Conservation (phyloP, 176 grass and related monocot genomes). For the Paspalum notatum region DNA sequence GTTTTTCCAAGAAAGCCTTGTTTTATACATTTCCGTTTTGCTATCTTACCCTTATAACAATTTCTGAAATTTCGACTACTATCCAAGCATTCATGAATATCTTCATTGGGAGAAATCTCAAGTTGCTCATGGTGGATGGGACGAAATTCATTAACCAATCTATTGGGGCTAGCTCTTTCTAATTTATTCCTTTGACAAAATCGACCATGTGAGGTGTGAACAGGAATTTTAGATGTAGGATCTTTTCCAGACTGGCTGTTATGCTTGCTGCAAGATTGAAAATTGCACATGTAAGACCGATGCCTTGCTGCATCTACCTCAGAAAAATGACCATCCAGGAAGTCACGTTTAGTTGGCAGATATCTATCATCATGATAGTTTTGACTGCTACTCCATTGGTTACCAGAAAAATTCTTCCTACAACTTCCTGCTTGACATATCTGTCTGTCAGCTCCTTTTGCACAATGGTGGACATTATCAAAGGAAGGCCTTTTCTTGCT, state of each 20-base stretch:
- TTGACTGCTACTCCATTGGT: slow-evolving; percentile 6
- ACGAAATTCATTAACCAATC: slow-evolving; percentile 1
- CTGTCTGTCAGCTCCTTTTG: slow-evolving; percentile 16
- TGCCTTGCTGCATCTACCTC: slow-evolving; percentile 28
- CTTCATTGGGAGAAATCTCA: slow-evolving; percentile 21
- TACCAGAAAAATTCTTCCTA: slow-evolving; percentile 26
- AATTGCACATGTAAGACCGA: slow-evolving; percentile 16
- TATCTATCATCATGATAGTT: slow-evolving; percentile 30
- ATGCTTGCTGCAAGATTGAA: slow-evolving; percentile 11
- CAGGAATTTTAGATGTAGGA: slow-evolving; percentile 8
- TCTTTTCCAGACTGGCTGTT: background rate
- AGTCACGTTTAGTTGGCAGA: slow-evolving; percentile 7
- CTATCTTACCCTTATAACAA: slow-evolving; percentile 18
- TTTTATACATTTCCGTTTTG: slow-evolving; percentile 28
- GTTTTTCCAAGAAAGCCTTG: slow-evolving; percentile 1
- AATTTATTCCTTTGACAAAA: slow-evolving; percentile 17
- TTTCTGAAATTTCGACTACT: slow-evolving; percentile 9
- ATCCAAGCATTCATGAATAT: slow-evolving; percentile 15
- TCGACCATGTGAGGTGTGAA: slow-evolving; percentile 16
- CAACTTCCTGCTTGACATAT: slow-evolving; percentile 9
- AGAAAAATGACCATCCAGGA: slow-evolving; percentile 26
- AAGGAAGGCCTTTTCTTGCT: slow-evolving; percentile 11
- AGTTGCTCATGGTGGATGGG: slow-evolving; percentile 3
- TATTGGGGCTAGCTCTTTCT: slow-evolving; percentile 15
- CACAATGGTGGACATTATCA: background rate